Percentiles rank a stretch among this genome's conserved stretches.
Conservation (phyloP, 108 stramenopile genomes). For the Cyclotella sp. region DNA sequence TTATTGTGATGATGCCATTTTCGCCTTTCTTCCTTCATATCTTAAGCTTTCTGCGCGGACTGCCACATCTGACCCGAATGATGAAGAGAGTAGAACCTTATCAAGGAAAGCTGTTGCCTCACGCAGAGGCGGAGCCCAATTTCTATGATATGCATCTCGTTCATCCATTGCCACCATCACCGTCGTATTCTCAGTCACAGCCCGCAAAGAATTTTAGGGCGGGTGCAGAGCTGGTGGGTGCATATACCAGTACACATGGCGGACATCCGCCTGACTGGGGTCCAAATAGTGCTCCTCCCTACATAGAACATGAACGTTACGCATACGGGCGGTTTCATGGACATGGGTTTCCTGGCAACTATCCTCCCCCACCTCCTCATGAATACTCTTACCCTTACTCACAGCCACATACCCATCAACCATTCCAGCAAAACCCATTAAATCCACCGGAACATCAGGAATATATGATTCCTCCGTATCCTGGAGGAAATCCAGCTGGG, state of each 20-base stretch:
- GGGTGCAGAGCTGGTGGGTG: not conserved
- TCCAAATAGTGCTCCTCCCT: not conserved
- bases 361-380: not conserved
- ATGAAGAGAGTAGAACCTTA: constrained; percentile 35
- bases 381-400: not conserved
- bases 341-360: not conserved
- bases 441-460: no score
- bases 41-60: constrained; percentile 23
- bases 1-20: no score
- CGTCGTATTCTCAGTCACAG: not conserved
- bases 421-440: not conserved
- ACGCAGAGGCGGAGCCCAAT: constrained; percentile 38
- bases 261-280: not conserved
- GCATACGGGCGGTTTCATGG: not conserved
- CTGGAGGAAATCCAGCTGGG: not conserved
- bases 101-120: constrained; percentile 26
- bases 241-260: not conserved
- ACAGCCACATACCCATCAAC: constrained; percentile 1
- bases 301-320: not conserved
- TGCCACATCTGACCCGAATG: constrained; percentile 35
- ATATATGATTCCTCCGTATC: not conserved
- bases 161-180: constrained; percentile 22
- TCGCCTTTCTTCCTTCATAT: no score
- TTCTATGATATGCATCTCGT: constrained; percentile 30
- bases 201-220: not conserved